Percentiles rank a stretch among this genome's conserved stretches.
phyloP scores from a whole-genome alignment of 768 basidiomycete genomes.

The Psilocybe tampanensis region DNA sequence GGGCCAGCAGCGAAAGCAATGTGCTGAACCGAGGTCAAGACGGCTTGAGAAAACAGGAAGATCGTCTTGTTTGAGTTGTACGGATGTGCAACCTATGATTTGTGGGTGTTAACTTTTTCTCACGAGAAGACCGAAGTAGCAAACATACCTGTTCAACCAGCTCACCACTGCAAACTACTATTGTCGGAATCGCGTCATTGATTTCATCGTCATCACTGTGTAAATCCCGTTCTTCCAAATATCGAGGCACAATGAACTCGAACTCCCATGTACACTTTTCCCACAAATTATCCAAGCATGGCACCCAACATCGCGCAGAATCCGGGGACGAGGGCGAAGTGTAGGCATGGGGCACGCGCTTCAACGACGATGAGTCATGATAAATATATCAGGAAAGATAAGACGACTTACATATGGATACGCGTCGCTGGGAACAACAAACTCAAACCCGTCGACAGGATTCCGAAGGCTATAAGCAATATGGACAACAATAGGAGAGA shows the following conservation, averaged over 20 bases:
- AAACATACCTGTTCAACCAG: slow-evolving; percentile 83
- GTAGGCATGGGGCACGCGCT: slow-evolving; percentile 94
- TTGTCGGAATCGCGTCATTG: slow-evolving; percentile 68
- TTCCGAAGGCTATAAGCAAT: slow-evolving; percentile 83
- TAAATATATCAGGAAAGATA: neutral
- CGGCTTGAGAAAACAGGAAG: slow-evolving; percentile 87
- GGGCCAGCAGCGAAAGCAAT: slow-evolving; percentile 96
- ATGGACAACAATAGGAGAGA: slow-evolving; percentile 72
- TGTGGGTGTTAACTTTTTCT: slow-evolving; percentile 2
- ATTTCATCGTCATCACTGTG: slow-evolving; percentile 50
- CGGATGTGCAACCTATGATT: slow-evolving; percentile 84
- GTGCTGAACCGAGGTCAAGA: slow-evolving; percentile 93
- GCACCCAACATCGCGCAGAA: slow-evolving; percentile 98
- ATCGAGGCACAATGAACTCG: slow-evolving; percentile 90
- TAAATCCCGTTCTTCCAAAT: slow-evolving; percentile 63
- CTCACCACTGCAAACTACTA: slow-evolving; percentile 94
- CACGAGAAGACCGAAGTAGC: slow-evolving; percentile 1
- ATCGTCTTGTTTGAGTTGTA: slow-evolving; percentile 93
- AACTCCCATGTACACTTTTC: slow-evolving; percentile 99
- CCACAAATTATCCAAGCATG: slow-evolving; percentile 93
- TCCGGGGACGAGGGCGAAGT: slow-evolving; percentile 87
- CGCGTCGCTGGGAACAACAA: slow-evolving; percentile 78
- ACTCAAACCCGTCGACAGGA: slow-evolving; percentile 84
- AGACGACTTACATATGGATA: slow-evolving; percentile 74
- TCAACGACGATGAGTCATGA: slow-evolving; percentile 15